Conservation (phyloP, 805 yeast species). For the Candida easanensis region DNA sequence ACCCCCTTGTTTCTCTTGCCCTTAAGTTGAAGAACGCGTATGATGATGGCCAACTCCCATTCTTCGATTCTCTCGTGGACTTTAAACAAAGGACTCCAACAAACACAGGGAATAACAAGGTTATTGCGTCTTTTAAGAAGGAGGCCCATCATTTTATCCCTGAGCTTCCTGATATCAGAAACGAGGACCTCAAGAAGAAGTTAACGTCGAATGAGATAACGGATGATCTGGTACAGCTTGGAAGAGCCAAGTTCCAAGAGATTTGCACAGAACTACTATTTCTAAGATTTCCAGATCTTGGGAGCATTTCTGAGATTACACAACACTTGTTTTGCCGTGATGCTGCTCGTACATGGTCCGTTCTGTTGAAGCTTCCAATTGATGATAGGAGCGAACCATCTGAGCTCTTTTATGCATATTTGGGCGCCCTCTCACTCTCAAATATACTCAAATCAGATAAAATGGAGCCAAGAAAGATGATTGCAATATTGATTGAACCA, state of each 20-base stretch:
- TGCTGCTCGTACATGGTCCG: constrained; percentile 5
- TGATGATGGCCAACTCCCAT: constrained; percentile 8
- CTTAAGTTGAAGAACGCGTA: constrained; percentile 9
- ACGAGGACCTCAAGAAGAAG: constrained; percentile 1
- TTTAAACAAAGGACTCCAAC: background rate
- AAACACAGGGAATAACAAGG: background rate
- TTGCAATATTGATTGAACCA: constrained; percentile 8
- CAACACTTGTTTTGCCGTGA: background rate
- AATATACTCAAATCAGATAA: background rate
- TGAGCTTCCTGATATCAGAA: constrained; percentile 1
- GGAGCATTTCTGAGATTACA: background rate
- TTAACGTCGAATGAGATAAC: background rate
- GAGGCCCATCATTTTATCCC: constrained; percentile 2
- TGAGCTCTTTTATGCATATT: constrained; percentile 5
- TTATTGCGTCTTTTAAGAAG: constrained; percentile 1
- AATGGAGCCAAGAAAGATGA: background rate
- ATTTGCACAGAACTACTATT: constrained; percentile 1
- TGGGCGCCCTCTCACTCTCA: constrained; percentile 6
- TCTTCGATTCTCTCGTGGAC: constrained; percentile 4
- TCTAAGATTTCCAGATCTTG: constrained; percentile 6
- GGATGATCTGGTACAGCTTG: constrained; percentile 1
- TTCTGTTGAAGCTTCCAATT: background rate
- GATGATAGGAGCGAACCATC: background rate
- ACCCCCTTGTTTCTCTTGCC: constrained; percentile 7
- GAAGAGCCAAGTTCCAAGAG: constrained; percentile 3